Evolutionary conservation across 179 eudicot species (phyloP).

Genomic region (Spinacia oleracea): DNA sequence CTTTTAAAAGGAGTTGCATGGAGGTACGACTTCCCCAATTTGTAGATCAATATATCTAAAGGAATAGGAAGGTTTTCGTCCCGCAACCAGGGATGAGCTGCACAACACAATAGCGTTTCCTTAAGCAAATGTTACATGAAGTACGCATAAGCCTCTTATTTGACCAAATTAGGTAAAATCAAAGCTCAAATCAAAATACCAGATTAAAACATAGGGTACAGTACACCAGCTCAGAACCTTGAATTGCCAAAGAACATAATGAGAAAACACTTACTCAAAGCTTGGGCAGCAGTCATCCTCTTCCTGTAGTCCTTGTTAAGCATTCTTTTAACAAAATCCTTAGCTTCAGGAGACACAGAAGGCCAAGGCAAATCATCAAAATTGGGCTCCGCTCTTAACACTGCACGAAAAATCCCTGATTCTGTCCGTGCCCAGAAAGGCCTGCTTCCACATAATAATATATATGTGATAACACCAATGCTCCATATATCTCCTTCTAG

Average conservation of each 20-base stretch:
- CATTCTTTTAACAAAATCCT: slow-evolving; percentile 87
- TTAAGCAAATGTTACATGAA: slow-evolving; percentile 1
- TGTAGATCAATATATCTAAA: slow-evolving; percentile 68
- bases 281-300: slow-evolving; percentile 94
- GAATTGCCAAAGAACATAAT: background rate
- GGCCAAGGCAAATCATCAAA: slow-evolving; percentile 94
- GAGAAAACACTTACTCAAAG: slow-evolving; percentile 59
- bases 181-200: background rate
- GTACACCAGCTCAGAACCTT: background rate
- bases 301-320: slow-evolving; percentile 89
- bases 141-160: background rate
- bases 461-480: slow-evolving; percentile 93
- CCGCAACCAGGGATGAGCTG: slow-evolving; percentile 89
- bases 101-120: slow-evolving; percentile 23
- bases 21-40: slow-evolving; percentile 64
- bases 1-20: slow-evolving; percentile 69
- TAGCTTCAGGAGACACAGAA: slow-evolving; percentile 69
- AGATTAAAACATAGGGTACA: background rate
- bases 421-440: slow-evolving; percentile 98
- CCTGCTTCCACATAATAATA: slow-evolving; percentile 91
- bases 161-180: background rate
- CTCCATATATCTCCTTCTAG: slow-evolving; percentile 95
- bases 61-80: slow-evolving; percentile 54
- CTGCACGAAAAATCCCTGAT: slow-evolving; percentile 95
- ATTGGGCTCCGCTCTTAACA: slow-evolving; percentile 88